Conservation (phyloP, 2,329 filamentous ascomycete genomes). For the Drechslerella stenobrocha region DNA sequence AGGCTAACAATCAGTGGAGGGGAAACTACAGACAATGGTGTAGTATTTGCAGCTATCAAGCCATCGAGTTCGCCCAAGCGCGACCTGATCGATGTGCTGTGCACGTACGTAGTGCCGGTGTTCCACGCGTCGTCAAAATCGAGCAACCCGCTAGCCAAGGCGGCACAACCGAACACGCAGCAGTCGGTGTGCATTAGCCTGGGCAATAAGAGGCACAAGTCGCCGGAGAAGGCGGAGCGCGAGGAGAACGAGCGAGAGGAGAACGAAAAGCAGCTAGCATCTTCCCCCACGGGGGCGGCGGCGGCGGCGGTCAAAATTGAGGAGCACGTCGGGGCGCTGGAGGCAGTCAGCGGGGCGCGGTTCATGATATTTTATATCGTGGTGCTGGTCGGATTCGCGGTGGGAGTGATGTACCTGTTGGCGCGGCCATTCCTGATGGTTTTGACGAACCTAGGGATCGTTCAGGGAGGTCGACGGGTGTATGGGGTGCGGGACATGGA, state of each 20-base stretch:
- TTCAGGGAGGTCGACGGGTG: constrained; percentile 25
- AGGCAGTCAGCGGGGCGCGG: constrained; percentile 26
- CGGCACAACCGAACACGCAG: constrained; percentile 35
- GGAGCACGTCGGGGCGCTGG: constrained; percentile 24
- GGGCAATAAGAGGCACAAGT: constrained; percentile 24
- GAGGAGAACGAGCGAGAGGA: constrained; percentile 8
- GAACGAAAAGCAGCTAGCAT: no score
- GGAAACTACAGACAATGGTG: constrained; percentile 20
- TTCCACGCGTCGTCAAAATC: constrained; percentile 29
- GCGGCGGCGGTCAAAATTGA: constrained; percentile 9
- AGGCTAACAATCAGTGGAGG: neutral
- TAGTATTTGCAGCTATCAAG: constrained; percentile 29
- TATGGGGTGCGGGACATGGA: constrained; percentile 45
- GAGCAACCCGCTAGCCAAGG: constrained; percentile 20
- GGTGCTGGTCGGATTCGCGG: constrained; percentile 22
- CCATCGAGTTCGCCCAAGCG: constrained; percentile 29
- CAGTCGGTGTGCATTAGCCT: constrained; percentile 30
- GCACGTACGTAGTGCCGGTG: constrained; percentile 34
- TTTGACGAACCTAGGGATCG: constrained; percentile 42
- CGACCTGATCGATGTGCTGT: constrained; percentile 38
- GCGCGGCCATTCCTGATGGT: constrained; percentile 45
- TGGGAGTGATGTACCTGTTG: constrained; percentile 28
- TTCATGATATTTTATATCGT: constrained; percentile 38
- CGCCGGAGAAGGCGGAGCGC: constrained; percentile 6
- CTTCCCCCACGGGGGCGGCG: neutral